Evolutionary conservation across 1,284 basidiomycete species (phyloP), one percentile per base, ranked within the genome.

Genomic region (Ganoderma sp.): DNA sequence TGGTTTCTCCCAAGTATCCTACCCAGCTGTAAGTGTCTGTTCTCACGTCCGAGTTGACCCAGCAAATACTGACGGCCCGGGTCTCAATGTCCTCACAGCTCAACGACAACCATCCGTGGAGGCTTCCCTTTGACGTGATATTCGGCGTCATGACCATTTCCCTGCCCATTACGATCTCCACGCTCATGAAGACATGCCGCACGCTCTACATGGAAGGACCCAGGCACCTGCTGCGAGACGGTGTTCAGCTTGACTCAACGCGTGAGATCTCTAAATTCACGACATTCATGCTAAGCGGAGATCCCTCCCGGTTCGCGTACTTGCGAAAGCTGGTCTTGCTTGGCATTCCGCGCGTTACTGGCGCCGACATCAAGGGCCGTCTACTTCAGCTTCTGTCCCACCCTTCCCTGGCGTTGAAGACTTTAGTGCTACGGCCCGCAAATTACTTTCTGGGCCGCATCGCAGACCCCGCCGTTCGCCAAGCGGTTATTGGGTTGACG

Each of bases 131-230:
- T 28, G 65, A 66, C 60, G 41, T 62, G 2, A 17, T 66, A 9
- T 39, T 25, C 41, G 19, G 34, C 1, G 25, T 62, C 28, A 66
- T 66, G 65, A 39, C 50, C 19, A n/a, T 14, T 7, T 61, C 65
- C 9, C 32, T 41, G 10, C 50, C 32, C 6, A 25, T 50, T 3
- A 34, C 22, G 17, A 48, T 66, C 28, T 43, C 65, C 7, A 17
- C 59, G n/a, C 59, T 66, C 52, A 66, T 66, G 65, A 39, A 54
- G 17, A 61, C 65, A 9, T 66, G 65, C 19, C 60, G 42, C 22
- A 10, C 22, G 12, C 42, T 43, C 52, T 62, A 66, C 25, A 14
- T 14, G 2, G 60, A 66, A 15, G 65, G 65, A 32, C 65, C 60
- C 6, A 54, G 17, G 34, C 60, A 66, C 34, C 60, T 66, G 9